Conservation (phyloP, 345 rosid genomes). For the Citropsis articulata region DNA sequence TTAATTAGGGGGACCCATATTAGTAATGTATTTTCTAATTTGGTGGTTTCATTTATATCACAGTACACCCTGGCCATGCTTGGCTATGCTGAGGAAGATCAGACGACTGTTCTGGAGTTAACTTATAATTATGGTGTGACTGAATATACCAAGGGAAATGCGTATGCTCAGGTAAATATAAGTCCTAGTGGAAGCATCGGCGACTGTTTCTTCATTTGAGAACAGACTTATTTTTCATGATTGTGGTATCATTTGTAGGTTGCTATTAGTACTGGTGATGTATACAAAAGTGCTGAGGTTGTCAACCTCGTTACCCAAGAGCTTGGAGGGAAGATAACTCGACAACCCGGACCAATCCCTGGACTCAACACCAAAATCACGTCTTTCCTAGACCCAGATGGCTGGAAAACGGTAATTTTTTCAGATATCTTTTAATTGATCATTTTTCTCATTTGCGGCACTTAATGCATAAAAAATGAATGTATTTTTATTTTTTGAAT, state of each 20-base stretch:
- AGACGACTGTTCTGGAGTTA: conserved; percentile 80
- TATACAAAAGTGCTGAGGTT: conserved; percentile 91
- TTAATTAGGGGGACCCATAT: not conserved
- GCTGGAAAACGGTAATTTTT: conserved; percentile 86
- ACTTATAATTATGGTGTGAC: conserved; percentile 82
- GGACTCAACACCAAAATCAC: conserved; percentile 87
- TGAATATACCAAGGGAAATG: conserved; percentile 91
- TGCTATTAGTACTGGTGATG: conserved; percentile 87
- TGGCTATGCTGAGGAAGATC: conserved; percentile 83
- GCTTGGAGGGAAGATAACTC: conserved; percentile 89
- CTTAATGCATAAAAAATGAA: too few species aligned
- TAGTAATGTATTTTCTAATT: not conserved
- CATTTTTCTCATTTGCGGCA: not conserved
- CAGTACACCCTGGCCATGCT: conserved; percentile 86
- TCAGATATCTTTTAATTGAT: not conserved
- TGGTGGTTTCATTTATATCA: conserved; percentile 2
- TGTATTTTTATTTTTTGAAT: too few species aligned
- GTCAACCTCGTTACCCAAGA: conserved; percentile 65
- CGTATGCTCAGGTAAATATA: conserved; percentile 73
- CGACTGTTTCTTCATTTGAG: not conserved
- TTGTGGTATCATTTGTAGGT: conserved; percentile 35
- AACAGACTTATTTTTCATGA: not conserved
- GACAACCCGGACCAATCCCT: conserved; percentile 83
- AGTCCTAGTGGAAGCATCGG: not conserved
- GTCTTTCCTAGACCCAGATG: conserved; percentile 88